phyloP scores from a whole-genome alignment of 805 yeast species.

The Zygosaccharomyces lentus region DNA sequence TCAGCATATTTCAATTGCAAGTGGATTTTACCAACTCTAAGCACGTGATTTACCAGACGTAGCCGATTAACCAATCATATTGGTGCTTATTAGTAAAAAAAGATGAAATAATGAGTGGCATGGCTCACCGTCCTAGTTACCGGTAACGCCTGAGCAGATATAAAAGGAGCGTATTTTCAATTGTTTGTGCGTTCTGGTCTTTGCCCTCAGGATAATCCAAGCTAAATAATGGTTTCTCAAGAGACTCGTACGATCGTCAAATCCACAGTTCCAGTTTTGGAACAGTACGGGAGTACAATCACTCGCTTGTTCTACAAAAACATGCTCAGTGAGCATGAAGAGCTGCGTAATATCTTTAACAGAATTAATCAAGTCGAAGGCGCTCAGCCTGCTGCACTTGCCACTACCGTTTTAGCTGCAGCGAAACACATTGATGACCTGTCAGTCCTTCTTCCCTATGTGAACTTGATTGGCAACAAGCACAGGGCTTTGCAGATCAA shows the following conservation, averaged over 20 bases:
- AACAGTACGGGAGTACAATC: constrained; percentile 49
- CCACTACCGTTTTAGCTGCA: constrained; percentile 55
- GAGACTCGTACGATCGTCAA: constrained; percentile 38
- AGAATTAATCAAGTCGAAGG: constrained; percentile 50
- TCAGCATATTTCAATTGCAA: constrained; percentile 27
- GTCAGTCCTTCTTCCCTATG: constrained; percentile 48
- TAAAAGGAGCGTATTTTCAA: background rate
- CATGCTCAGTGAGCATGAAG: constrained; percentile 52
- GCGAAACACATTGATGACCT: constrained; percentile 61
- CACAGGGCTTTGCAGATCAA: constrained; percentile 60
- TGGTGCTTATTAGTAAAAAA: constrained; percentile 3
- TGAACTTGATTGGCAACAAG: constrained; percentile 56
- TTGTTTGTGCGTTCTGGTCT: too few species aligned
- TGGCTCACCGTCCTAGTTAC: background rate
- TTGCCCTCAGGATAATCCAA: background rate
- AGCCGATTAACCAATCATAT: constrained; percentile 4
- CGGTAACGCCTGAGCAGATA: background rate
- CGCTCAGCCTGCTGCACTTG: constrained; percentile 60
- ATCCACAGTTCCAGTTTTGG: constrained; percentile 53
- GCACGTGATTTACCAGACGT: constrained; percentile 7
- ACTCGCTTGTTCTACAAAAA: constrained; percentile 51
- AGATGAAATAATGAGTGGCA: background rate
- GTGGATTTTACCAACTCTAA: constrained; percentile 8
- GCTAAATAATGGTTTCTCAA: constrained; percentile 28
- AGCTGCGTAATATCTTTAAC: constrained; percentile 58